phyloP scores from a whole-genome alignment of 768 basidiomycete species.

The Symmetrospora coprosmae region DNA sequence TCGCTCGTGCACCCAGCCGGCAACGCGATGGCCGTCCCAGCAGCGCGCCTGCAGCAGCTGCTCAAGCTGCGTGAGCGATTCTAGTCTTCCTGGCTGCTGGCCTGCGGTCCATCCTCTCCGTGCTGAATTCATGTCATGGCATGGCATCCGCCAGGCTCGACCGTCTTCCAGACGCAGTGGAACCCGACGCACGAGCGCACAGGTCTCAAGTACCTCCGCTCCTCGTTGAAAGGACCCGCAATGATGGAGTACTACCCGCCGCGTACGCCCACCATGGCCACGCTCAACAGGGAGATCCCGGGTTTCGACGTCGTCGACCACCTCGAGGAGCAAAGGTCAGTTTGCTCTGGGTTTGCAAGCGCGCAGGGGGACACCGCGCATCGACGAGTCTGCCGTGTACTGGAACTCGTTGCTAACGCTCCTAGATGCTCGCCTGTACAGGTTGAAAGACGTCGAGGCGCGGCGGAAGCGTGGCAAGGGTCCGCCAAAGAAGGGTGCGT shows the following conservation, averaged over 20 bases:
- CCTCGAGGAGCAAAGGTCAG: conserved; percentile 20
- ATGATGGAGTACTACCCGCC: conserved; percentile 62
- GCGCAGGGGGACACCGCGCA: too few species aligned
- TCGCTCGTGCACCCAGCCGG: too few species aligned
- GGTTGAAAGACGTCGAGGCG: conserved; percentile 7
- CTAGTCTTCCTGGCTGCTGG: too few species aligned
- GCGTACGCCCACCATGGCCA: not conserved
- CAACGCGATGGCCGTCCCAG: too few species aligned
- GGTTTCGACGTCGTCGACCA: not conserved
- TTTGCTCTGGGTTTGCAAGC: too few species aligned
- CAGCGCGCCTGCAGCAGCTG: conserved; percentile 6
- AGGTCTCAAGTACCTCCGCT: conserved; percentile 80
- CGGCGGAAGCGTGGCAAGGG: conserved; percentile 19
- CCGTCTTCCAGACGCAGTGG: conserved; percentile 72
- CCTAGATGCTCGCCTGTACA: too few species aligned
- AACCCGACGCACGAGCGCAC: conserved; percentile 70
- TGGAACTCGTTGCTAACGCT: too few species aligned
- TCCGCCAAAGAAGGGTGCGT: conserved; percentile 10
- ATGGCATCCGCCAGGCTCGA: conserved; percentile 45
- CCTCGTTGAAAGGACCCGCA: conserved; percentile 65
- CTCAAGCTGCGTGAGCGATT: conserved; percentile 17
- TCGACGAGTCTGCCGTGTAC: too few species aligned
- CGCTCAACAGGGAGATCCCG: not conserved
- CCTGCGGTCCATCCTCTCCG: too few species aligned
- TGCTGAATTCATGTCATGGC: too few species aligned